These are phyloP conservation scores for Lactarius pseudohatsudake DNA, from an alignment of 768 basidiomycete genomes.

Conservation along the genomic window DNA sequence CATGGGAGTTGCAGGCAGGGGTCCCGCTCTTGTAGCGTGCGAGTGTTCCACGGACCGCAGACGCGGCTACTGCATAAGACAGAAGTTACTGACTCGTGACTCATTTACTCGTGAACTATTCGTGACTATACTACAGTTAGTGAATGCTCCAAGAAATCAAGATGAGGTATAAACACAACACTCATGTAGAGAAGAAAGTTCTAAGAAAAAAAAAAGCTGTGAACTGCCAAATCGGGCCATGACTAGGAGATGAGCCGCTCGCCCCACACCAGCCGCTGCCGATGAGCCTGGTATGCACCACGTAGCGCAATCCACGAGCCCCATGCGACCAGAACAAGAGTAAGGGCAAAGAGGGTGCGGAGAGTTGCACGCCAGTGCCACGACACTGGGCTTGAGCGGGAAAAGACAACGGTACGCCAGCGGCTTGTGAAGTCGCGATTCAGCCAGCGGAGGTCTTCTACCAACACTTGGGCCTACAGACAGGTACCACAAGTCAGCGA, in stretches of 20 bases:
- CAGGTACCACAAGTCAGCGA: not conserved
- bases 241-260: conserved; percentile 68
- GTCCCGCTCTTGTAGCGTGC: no score
- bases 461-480: conserved; percentile 63
- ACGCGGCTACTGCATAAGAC: not conserved
- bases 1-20: no score
- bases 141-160: conserved; percentile 8
- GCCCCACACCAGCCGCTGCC: conserved; percentile 79
- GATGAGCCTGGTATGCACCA: conserved; percentile 73
- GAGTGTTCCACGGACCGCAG: no score
- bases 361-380: conserved; percentile 66
- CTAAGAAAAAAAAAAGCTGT: not conserved
- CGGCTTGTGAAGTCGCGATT: conserved; percentile 78
- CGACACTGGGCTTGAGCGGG: conserved; percentile 69
- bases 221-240: not conserved
- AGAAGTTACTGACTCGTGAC: not conserved
- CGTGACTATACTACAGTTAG: conserved; percentile 13
- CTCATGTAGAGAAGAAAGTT: not conserved
- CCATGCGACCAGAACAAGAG: conserved; percentile 62
- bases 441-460: conserved; percentile 66
- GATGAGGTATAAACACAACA: conserved; percentile 8
- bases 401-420: conserved; percentile 74
- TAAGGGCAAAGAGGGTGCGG: conserved; percentile 39
- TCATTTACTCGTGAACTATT: conserved; percentile 3
- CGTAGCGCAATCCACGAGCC: conserved; percentile 57